Evolutionary conservation across 2,329 filamentous ascomycete species (phyloP).

Genomic region (Talaromyces marneffei): DNA sequence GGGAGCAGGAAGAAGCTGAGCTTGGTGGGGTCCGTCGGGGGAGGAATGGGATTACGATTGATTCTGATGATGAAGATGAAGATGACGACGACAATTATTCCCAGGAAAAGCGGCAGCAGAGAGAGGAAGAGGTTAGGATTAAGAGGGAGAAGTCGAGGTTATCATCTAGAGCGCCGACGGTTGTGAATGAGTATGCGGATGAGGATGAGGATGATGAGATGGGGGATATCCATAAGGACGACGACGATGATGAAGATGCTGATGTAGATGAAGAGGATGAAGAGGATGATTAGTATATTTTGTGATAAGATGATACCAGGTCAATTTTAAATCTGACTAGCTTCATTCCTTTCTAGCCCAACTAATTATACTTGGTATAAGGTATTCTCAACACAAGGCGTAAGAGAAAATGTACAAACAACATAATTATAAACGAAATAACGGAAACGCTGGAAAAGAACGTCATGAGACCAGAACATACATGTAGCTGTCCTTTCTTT

Average conservation of each 20-base stretch:
- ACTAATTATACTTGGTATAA: neutral
- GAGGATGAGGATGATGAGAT: slow-evolving; percentile 1
- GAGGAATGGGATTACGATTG: slow-evolving; percentile 5
- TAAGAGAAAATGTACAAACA: neutral
- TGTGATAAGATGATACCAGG: neutral
- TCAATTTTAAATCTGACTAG: neutral
- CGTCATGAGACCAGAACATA: neutral
- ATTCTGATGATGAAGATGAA: slow-evolving; percentile 11
- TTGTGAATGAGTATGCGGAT: neutral
- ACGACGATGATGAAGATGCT: neutral
- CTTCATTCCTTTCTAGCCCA: neutral
- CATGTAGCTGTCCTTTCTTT: neutral
- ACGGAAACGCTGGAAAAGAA: neutral
- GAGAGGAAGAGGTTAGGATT: slow-evolving; percentile 2
- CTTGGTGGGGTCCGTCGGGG: neutral
- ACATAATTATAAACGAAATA: slow-evolving; percentile 3
- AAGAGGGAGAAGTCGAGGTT: slow-evolving; percentile 10
- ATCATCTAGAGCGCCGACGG: slow-evolving; percentile 4
- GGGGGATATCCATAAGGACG: neutral
- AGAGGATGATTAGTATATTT: neutral
- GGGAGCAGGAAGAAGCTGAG: slow-evolving; percentile 21
- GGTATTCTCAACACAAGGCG: neutral
- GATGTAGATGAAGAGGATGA: neutral
- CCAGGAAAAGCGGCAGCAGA: neutral
- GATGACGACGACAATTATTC: neutral